Conservation (phyloP, 805 yeast species). For the Scheffersomyces amazonensis region DNA sequence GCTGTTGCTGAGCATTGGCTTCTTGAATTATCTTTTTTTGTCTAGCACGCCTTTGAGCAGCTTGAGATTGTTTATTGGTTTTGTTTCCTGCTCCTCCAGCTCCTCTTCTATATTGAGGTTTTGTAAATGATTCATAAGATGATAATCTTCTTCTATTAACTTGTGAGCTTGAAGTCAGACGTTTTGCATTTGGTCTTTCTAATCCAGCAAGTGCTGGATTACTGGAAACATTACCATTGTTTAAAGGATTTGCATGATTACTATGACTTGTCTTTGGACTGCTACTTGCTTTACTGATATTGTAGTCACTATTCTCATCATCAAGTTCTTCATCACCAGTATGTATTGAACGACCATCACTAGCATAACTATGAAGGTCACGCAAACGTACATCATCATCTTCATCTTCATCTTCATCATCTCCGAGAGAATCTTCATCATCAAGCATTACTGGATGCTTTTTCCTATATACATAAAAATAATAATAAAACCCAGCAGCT, state of each 20-base stretch:
- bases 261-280: not conserved
- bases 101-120: conserved; percentile 18
- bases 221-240: not conserved
- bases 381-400: conserved; percentile 10
- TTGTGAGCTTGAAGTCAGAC: not conserved
- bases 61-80: conserved; percentile 13
- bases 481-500: conserved; percentile 22
- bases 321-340: not conserved
- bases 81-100: conserved; percentile 7
- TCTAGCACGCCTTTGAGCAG: conserved; percentile 13
- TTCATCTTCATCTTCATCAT: conserved; percentile 1
- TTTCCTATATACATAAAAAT: conserved; percentile 28
- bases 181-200: conserved; percentile 2
- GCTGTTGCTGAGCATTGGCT: conserved; percentile 8
- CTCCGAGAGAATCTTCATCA: conserved; percentile 10
- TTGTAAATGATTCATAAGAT: conserved; percentile 43
- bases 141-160: conserved; percentile 23
- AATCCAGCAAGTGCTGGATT: not conserved
- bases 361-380: conserved; percentile 7
- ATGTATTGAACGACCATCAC: conserved; percentile 12
- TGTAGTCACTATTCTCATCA: not conserved
- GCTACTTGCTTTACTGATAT: not conserved
- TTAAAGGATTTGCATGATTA: not conserved
- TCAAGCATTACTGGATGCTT: conserved; percentile 23
- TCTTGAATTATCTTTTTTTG: conserved; percentile 10